Evolutionary conservation across 2,329 filamentous ascomycete genomes (phyloP).

Genomic region (Botryotinia calthae): DNA sequence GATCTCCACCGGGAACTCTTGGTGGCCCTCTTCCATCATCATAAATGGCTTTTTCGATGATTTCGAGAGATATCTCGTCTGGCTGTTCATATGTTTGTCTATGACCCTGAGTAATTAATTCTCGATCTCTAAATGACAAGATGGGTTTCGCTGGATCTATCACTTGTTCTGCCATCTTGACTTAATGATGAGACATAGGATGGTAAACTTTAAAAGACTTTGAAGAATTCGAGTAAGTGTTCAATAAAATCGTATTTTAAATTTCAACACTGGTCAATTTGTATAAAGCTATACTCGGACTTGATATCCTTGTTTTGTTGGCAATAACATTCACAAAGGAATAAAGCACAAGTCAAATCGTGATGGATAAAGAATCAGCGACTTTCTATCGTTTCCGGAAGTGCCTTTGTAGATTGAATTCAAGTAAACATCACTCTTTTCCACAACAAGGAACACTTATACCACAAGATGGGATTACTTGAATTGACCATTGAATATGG

Average conservation of each 20-base stretch:
- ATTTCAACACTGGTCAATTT: not conserved
- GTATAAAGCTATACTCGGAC: not conserved
- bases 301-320: not conserved
- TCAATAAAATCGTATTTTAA: not conserved
- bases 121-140: not conserved
- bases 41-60: not conserved
- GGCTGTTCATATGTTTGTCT: not conserved
- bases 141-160: slow-evolving; percentile 4
- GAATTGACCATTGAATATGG: not conserved
- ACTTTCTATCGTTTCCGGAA: not conserved
- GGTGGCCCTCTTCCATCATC: not conserved
- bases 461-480: not conserved
- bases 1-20: not conserved
- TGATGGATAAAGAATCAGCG: not conserved
- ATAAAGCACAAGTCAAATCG: not conserved
- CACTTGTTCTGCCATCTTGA: not conserved
- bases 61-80: not conserved
- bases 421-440: not conserved
- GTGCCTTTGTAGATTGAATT: not conserved
- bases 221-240: not conserved
- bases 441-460: not conserved
- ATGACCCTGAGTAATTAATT: not conserved
- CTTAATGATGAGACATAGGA: not conserved
- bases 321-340: not conserved
- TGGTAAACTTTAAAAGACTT: not conserved